These are phyloP conservation scores for Suillus spraguei DNA, from an alignment of 768 basidiomycete species.

Conservation along the genomic window DNA sequence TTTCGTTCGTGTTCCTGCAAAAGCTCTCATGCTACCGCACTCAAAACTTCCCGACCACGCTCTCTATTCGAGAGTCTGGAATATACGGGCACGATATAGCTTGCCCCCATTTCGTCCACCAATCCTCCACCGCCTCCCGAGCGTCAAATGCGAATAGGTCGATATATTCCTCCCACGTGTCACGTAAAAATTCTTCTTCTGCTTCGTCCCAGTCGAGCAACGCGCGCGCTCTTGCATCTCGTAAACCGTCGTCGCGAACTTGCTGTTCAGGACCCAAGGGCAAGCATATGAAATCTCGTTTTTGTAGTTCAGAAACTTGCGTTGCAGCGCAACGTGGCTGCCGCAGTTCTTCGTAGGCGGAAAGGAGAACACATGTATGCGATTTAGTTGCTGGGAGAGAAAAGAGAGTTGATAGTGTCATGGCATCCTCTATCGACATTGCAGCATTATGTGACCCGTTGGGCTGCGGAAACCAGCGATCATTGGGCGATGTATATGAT, in stretches of 20 bases:
- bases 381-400: slow-evolving; percentile 45
- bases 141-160: slow-evolving; percentile 51
- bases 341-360: slow-evolving; percentile 60
- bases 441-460: slow-evolving; percentile 48
- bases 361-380: slow-evolving; percentile 52
- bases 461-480: slow-evolving; percentile 39
- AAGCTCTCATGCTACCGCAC: slow-evolving; percentile 3
- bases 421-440: slow-evolving; percentile 61
- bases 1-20: neutral
- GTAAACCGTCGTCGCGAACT: slow-evolving; percentile 42
- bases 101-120: slow-evolving; percentile 60
- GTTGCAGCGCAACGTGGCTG: slow-evolving; percentile 46
- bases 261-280: slow-evolving; percentile 46
- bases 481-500: neutral
- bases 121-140: slow-evolving; percentile 57
- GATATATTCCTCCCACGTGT: slow-evolving; percentile 52
- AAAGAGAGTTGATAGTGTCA: slow-evolving; percentile 59
- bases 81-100: slow-evolving; percentile 10
- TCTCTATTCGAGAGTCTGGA: neutral
- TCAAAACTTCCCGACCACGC: neutral
- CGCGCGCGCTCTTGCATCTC: slow-evolving; percentile 26
- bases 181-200: slow-evolving; percentile 41
- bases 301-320: slow-evolving; percentile 44
- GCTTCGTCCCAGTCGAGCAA: slow-evolving; percentile 40
- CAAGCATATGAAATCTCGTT: slow-evolving; percentile 43